phyloP scores from a whole-genome alignment of 306 rosid genomes.

The Inga leiocalycina region DNA sequence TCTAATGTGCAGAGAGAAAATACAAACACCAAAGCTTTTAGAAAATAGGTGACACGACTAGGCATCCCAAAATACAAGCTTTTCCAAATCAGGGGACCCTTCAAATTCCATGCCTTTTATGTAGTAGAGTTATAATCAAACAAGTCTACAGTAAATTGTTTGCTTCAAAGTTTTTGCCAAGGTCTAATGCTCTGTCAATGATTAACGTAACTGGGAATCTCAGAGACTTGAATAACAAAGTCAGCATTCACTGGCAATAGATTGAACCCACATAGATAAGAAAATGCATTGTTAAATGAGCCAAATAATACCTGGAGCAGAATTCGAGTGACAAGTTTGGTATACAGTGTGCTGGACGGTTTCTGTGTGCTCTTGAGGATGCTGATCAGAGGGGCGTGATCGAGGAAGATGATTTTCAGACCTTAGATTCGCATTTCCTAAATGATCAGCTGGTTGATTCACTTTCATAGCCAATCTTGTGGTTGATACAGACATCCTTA shows the following conservation, averaged over 20 bases:
- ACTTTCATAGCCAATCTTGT: constrained; percentile 32
- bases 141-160: neutral
- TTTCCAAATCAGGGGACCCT: neutral
- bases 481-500: constrained; percentile 31
- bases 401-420: constrained; percentile 38
- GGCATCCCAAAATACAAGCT: neutral
- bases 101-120: neutral
- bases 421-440: constrained; percentile 31
- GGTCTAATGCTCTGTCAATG: constrained; percentile 17
- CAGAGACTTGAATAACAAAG: neutral
- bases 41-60: neutral
- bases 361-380: constrained; percentile 34
- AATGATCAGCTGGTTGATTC: constrained; percentile 25
- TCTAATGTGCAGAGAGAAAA: neutral
- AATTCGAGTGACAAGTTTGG: constrained; percentile 44
- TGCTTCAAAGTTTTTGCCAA: neutral
- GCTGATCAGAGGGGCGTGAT: constrained; percentile 30
- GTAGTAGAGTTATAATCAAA: neutral
- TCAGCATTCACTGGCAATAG: neutral
- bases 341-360: constrained; percentile 49
- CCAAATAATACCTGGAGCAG: constrained; percentile 44
- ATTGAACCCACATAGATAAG: constrained; percentile 8
- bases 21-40: neutral
- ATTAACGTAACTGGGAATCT: constrained; percentile 5
- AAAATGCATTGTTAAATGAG: neutral